Percentiles rank a stretch among this genome's conserved stretches.
Conservation (phyloP, 352 stramenopile genomes). For the Phytopythium helicoides region DNA sequence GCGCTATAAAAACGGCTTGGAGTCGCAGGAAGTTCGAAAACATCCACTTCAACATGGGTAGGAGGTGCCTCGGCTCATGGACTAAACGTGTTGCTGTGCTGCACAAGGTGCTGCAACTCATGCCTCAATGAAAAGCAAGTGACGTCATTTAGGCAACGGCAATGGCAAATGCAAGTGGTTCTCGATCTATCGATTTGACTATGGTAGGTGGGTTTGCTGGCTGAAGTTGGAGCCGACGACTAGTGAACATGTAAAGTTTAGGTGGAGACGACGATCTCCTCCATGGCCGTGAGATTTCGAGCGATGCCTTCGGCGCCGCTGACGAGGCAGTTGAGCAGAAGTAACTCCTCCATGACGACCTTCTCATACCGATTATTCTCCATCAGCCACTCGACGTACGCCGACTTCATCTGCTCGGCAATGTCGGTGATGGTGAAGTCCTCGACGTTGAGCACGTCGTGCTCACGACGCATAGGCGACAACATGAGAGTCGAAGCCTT, state of each 20-base stretch:
- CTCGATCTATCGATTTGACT: too few species aligned
- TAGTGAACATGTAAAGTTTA: constrained; percentile 17
- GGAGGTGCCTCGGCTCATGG: too few species aligned
- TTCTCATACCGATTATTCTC: constrained; percentile 70
- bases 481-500: constrained; percentile 28
- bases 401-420: constrained; percentile 62
- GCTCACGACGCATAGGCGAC: constrained; percentile 69
- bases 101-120: too few species aligned
- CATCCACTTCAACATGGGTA: too few species aligned
- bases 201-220: too few species aligned
- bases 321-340: constrained; percentile 82
- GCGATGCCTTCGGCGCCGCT: constrained; percentile 78
- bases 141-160: too few species aligned
- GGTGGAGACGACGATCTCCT: constrained; percentile 70
- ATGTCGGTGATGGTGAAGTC: constrained; percentile 77
- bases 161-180: too few species aligned
- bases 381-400: constrained; percentile 81
- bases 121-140: too few species aligned
- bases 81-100: too few species aligned
- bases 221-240: background rate
- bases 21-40: too few species aligned
- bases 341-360: constrained; percentile 77
- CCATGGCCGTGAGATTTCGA: constrained; percentile 62
- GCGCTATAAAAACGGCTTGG: too few species aligned
- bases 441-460: constrained; percentile 81